A percentile compares a stretch with the other conserved stretches of the same genome.
These are phyloP conservation scores for Cyberlindnera nakhonratchasimensis DNA, from an alignment of 805 yeast genomes.

Conservation along the genomic window DNA sequence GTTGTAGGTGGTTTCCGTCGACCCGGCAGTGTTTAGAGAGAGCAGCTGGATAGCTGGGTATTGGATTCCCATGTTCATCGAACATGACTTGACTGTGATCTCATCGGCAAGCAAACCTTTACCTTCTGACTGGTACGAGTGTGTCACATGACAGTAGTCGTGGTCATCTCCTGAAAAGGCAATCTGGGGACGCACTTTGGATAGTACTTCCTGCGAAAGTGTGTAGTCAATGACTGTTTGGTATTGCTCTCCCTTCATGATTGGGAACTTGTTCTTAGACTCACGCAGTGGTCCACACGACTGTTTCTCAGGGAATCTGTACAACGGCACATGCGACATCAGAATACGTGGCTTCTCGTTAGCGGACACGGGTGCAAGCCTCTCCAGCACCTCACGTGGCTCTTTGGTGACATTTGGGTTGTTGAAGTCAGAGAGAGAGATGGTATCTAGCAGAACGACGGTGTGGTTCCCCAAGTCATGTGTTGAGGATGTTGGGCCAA, in stretches of 20 bases:
- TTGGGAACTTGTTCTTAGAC: conserved; percentile 58
- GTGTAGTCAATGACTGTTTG: conserved; percentile 79
- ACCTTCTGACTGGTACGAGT: conserved; percentile 33
- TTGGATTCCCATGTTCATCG: conserved; percentile 89
- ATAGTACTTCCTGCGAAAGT: conserved; percentile 55
- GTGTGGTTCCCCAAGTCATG: conserved; percentile 66
- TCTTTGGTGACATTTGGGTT: conserved; percentile 41
- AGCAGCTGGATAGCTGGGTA: conserved; percentile 85
- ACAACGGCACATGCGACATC: conserved; percentile 86
- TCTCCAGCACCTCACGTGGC: conserved; percentile 51
- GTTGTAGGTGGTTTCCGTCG: conserved; percentile 29
- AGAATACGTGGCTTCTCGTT: conserved; percentile 56
- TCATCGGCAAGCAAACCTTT: conserved; percentile 49
- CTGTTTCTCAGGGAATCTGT: conserved; percentile 57
- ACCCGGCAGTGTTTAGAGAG: conserved; percentile 46
- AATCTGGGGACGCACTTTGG: conserved; percentile 57
- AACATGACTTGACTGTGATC: conserved; percentile 80
- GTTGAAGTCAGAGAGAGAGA: conserved; percentile 65
- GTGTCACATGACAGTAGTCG: conserved; percentile 83
- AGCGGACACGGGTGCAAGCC: conserved; percentile 28
- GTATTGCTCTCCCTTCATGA: conserved; percentile 75
- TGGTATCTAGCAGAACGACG: conserved; percentile 74
- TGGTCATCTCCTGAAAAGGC: conserved; percentile 95
- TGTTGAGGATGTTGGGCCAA: conserved; percentile 64
- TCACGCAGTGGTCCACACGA: conserved; percentile 80